These are phyloP conservation scores for Irineochytrium annulatum DNA, from an alignment of 192 early-diverging fungal species.

Conservation along the genomic window DNA sequence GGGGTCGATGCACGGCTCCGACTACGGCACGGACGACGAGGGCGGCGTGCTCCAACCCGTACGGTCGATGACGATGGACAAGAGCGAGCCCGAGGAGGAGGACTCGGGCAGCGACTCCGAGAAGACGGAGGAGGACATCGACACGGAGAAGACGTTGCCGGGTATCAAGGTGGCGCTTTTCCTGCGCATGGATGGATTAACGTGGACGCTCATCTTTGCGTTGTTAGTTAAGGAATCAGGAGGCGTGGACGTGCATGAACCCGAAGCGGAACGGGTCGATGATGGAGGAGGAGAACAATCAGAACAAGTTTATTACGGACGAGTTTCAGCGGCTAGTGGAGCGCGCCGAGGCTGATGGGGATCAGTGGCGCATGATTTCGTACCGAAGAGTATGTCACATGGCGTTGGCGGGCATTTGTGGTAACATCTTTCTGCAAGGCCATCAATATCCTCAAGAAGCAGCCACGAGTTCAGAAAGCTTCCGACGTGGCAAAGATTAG, in stretches of 20 bases:
- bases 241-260: constrained; percentile 2
- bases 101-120: neutral
- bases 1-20: too few relatives aligned
- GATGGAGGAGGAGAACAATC: neutral
- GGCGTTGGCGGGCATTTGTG: neutral
- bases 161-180: neutral
- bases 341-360: constrained; percentile 41
- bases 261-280: neutral
- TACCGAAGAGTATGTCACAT: constrained; percentile 25
- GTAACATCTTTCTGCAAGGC: neutral
- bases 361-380: constrained; percentile 34
- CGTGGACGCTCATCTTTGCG: neutral
- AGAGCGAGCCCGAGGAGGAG: neutral
- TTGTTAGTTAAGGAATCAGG: constrained; percentile 1
- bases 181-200: neutral
- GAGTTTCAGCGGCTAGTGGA: constrained; percentile 21
- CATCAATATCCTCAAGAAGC: constrained; percentile 7
- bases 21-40: too few relatives aligned
- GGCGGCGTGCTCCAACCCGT: too few relatives aligned
- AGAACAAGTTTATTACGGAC: constrained; percentile 13
- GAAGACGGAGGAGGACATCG: too few relatives aligned
- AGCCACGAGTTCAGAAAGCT: constrained; percentile 34
- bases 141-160: neutral
- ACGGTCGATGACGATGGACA: too few relatives aligned
- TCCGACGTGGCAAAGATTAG: constrained; percentile 33